Conservation (phyloP, 2,329 filamentous ascomycete species). For the Sporothrix humicola region DNA sequence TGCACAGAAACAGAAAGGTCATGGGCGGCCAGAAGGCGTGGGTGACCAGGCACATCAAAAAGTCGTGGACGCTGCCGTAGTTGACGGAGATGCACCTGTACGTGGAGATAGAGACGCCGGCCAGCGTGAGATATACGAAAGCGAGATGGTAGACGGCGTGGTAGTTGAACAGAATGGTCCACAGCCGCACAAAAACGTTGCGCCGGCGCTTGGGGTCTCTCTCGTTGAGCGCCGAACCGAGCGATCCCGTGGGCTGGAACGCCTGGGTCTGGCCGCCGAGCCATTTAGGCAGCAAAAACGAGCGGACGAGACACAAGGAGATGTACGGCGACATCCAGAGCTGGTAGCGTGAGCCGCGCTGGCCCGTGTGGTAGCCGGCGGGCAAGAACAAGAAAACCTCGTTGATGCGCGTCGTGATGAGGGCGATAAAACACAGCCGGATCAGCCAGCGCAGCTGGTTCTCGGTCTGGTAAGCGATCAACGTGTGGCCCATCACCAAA, state of each 20-base stretch:
- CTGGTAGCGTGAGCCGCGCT: slow-evolving; percentile 60
- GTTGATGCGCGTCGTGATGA: slow-evolving; percentile 58
- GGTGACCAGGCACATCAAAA: slow-evolving; percentile 60
- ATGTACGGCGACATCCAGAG: slow-evolving; percentile 61
- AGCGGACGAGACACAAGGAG: slow-evolving; percentile 58
- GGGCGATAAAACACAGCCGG: slow-evolving; percentile 59
- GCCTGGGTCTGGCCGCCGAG: slow-evolving; percentile 63
- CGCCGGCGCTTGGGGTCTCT: slow-evolving; percentile 59
- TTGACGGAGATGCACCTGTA: slow-evolving; percentile 50
- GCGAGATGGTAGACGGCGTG: slow-evolving; percentile 53
- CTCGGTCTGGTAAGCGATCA: slow-evolving; percentile 60
- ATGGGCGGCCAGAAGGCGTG: slow-evolving; percentile 68
- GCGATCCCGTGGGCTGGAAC: slow-evolving; percentile 65
- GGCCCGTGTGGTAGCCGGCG: slow-evolving; percentile 63
- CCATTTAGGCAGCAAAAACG: slow-evolving; percentile 65
- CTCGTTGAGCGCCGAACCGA: slow-evolving; percentile 62
- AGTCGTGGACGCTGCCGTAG: slow-evolving; percentile 59
- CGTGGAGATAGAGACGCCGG: slow-evolving; percentile 56
- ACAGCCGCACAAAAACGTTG: slow-evolving; percentile 59
- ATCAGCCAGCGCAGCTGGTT: slow-evolving; percentile 64
- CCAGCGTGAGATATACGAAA: slow-evolving; percentile 46
- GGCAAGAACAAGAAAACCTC: slow-evolving; percentile 63
- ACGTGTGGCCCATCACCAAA: slow-evolving; percentile 59
- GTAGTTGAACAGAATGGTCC: slow-evolving; percentile 61
- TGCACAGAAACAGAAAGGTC: slow-evolving; percentile 61